Percentiles rank a stretch among this genome's conserved stretches.
Conservation (phyloP, 2,329 filamentous ascomycete genomes). For the Epichloe amarillans region DNA sequence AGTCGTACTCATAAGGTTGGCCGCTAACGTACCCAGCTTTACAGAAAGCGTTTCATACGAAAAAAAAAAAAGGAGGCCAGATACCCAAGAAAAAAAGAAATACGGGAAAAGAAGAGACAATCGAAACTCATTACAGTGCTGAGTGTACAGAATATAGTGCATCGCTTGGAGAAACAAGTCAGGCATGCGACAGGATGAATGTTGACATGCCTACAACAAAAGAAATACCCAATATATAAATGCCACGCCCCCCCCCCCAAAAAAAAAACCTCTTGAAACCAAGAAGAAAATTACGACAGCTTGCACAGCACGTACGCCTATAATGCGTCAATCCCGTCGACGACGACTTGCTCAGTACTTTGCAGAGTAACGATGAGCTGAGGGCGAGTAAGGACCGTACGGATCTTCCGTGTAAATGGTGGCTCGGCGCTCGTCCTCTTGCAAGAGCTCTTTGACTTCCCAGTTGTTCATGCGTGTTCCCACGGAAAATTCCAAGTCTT, state of each 20-base stretch:
- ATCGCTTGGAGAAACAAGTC: not conserved
- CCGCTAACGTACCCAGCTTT: not conserved
- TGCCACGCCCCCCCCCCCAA: not conserved
- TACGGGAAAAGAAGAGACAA: not conserved
- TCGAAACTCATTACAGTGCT: not conserved
- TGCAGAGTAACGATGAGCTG: conserved; percentile 28
- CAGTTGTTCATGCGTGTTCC: conserved; percentile 92
- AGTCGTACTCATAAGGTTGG: not conserved
- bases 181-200: not conserved
- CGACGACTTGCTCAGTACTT: conserved; percentile 26
- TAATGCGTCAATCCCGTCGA: conserved; percentile 4
- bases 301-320: not conserved
- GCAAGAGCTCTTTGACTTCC: conserved; percentile 88
- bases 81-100: not conserved
- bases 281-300: not conserved
- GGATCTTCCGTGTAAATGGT: conserved; percentile 61
- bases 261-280: not conserved
- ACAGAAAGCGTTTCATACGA: not conserved
- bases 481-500: conserved; percentile 96
- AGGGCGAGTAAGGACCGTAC: conserved; percentile 38
- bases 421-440: conserved; percentile 63
- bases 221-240: too few relatives aligned
- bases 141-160: too few relatives aligned
- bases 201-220: not conserved
- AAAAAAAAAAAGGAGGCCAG: not conserved